Conservation (phyloP, 129 eudicot species). For the Chrysanthemum lavandulifolium region DNA sequence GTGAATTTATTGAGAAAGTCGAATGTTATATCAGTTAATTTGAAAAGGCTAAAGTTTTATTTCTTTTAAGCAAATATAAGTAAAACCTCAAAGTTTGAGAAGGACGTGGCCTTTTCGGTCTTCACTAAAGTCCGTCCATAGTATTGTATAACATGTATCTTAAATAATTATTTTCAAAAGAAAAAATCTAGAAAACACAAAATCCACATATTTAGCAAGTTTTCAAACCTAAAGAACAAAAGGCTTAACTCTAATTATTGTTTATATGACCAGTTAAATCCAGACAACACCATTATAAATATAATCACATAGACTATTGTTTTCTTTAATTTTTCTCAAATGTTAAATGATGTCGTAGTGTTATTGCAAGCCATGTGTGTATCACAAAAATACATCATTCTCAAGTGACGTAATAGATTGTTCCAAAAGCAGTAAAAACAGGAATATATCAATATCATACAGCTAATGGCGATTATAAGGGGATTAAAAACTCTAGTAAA, state of each 20-base stretch:
- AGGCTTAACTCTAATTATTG: background rate
- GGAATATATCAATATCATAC: slow-evolving; percentile 15
- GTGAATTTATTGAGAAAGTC: too few species aligned
- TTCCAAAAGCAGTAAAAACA: background rate
- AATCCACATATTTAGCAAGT: too few species aligned
- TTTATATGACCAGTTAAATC: background rate
- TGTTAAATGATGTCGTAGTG: slow-evolving; percentile 5
- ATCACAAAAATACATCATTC: slow-evolving; percentile 7
- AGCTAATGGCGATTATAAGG: background rate
- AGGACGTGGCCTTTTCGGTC: too few species aligned
- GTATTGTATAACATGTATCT: too few species aligned
- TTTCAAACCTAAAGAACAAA: background rate
- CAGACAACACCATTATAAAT: background rate
- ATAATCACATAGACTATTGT: background rate
- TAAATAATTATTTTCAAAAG: too few species aligned
- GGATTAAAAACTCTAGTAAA: too few species aligned
- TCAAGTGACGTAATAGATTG: slow-evolving; percentile 6
- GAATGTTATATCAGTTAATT: too few species aligned
- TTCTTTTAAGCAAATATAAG: too few species aligned
- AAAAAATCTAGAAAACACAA: too few species aligned
- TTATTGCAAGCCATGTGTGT: slow-evolving; percentile 21
- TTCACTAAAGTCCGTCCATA: too few species aligned
- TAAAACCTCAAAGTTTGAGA: too few species aligned
- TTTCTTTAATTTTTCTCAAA: background rate
- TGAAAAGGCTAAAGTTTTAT: too few species aligned